Evolutionary conservation across 2,329 filamentous ascomycete species (phyloP).

Genomic region (Fusarium burgessii): DNA sequence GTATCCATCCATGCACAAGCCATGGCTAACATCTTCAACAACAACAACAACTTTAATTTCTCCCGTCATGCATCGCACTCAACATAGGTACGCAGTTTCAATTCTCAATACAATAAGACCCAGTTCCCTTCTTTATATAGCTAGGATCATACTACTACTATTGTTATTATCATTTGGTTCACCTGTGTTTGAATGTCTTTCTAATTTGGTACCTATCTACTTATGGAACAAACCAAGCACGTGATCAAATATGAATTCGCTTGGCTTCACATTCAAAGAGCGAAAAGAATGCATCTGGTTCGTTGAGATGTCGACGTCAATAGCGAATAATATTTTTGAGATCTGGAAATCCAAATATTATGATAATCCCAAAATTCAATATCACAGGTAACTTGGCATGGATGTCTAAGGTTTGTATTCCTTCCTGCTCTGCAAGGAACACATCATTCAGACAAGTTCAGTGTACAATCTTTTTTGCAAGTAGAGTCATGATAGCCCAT

Average conservation of each 20-base stretch:
- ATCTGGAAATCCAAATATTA: too few species aligned
- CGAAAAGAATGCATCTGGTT: not conserved
- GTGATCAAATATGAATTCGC: slow-evolving; percentile 10
- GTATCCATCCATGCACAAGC: slow-evolving; percentile 31
- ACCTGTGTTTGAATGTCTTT: slow-evolving; percentile 44
- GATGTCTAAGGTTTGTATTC: too few species aligned
- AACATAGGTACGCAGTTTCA: slow-evolving; percentile 4
- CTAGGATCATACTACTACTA: slow-evolving; percentile 12
- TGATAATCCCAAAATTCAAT: too few species aligned
- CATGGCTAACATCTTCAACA: slow-evolving; percentile 28
- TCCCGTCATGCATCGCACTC: slow-evolving; percentile 28
- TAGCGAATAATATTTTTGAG: not conserved
- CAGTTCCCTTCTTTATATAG: slow-evolving; percentile 13
- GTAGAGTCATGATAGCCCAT: too few species aligned
- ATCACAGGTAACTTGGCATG: too few species aligned
- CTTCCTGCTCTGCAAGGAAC: not conserved
- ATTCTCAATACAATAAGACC: slow-evolving; percentile 2
- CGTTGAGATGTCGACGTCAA: not conserved
- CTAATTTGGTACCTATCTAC: slow-evolving; percentile 38
- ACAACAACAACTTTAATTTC: slow-evolving; percentile 22
- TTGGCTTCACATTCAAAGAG: not conserved
- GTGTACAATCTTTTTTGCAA: not conserved
- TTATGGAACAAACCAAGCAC: not conserved
- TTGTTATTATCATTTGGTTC: slow-evolving; percentile 22
- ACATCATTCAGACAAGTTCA: not conserved